Base-by-base conservation (phyloP, 768 basidiomycete genomes). In the Calocybe indica region DNA sequence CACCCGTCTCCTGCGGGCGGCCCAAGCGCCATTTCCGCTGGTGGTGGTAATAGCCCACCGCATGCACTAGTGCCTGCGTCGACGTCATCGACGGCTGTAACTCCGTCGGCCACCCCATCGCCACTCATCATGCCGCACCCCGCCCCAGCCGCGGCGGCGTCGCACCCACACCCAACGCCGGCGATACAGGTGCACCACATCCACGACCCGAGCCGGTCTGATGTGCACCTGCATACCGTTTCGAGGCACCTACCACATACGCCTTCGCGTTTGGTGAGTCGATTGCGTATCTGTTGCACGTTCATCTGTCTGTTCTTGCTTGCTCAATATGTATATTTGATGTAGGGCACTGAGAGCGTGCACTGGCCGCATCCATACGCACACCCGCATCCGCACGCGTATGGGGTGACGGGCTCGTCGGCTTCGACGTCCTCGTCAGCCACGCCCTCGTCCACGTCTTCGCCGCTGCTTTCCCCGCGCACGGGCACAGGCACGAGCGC, bases 201-300 rank as follows among this genome's bases (percentile, higher is more conserved):
- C 5, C 51, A 55, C 3, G 62, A 57, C 37, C 50, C 61, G 5
- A 55, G 55, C 37, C 57, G 56, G 13, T 54, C 59, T 5, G 64
- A 67, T 46, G 45, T 50, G 36, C 55, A 66, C 50, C 54, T 65
- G 1, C 64, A 64, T 40, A 55, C 63, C 35, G 56, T 56, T 48
- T 49, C 65, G 51, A 45, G 43, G 1, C 48, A 52, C 35, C 34
- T 52, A 37, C 53, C 59, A 22, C 59, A 58, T 37, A 54, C 55
- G 35, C 54, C 58, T 15, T 58, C 61, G 31, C 48, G 59, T 14
- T 45, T 60, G 10, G 57, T 22, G 22, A 22, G 22, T 22, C 22
- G 54, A 10, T 51, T 50, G 13, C 30, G 50, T 43, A 57, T 60
- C 38, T 50, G 57, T 53, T 14, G 9, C 12, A 40, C 46, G 37